phyloP scores from a whole-genome alignment of 441 rosid genomes.

The Populus tomentosa region DNA sequence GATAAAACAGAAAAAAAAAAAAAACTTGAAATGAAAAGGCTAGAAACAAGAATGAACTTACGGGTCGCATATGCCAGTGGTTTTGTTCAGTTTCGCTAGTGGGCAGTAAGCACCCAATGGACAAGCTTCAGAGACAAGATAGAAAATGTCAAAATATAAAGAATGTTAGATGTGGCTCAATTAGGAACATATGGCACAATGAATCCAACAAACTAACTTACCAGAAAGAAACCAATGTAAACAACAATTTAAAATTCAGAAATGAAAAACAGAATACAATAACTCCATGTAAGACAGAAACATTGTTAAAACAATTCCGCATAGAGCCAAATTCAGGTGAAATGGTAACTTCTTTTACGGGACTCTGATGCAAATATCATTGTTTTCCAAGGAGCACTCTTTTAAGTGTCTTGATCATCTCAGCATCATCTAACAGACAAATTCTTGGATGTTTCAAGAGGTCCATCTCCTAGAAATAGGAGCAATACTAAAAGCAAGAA shows the following conservation, averaged over 20 bases:
- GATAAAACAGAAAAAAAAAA: slow-evolving; percentile 15
- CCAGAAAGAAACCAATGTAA: background rate
- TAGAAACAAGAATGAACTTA: slow-evolving; percentile 40
- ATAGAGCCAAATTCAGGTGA: too few relatives aligned
- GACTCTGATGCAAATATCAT: background rate
- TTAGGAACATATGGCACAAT: background rate
- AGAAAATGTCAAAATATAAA: background rate
- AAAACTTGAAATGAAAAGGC: background rate
- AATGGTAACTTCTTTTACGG: background rate
- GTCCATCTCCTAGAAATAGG: background rate
- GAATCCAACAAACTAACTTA: background rate
- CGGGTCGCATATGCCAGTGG: slow-evolving; percentile 89
- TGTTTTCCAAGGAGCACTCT: background rate
- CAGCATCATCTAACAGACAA: background rate
- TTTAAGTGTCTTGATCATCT: background rate
- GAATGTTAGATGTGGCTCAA: background rate
- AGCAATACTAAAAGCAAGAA: background rate
- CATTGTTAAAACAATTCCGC: background rate
- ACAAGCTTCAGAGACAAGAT: slow-evolving; percentile 52
- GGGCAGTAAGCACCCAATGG: slow-evolving; percentile 94
- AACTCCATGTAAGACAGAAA: background rate
- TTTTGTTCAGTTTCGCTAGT: slow-evolving; percentile 49
- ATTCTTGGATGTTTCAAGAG: too few relatives aligned
- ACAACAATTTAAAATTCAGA: background rate
- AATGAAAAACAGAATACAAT: background rate